These are phyloP conservation scores for Pestalotiopsis sp. DNA, from an alignment of 2,329 filamentous ascomycete species.

Conservation along the genomic window DNA sequence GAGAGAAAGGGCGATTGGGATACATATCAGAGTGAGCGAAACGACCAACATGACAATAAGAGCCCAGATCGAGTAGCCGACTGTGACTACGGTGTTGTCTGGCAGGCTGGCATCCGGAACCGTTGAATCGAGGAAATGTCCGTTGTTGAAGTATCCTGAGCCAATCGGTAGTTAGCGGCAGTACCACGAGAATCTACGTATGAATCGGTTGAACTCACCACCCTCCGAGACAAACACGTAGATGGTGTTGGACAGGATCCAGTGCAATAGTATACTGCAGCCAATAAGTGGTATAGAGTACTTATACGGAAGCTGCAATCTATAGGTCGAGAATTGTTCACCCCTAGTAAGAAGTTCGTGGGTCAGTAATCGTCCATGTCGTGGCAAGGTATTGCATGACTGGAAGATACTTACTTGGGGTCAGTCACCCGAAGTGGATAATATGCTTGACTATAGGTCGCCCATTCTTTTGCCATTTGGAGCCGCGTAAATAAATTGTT, in stretches of 20 bases:
- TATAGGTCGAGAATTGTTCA: conserved; percentile 39
- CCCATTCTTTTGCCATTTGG: conserved; percentile 45
- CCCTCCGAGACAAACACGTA: conserved; percentile 35
- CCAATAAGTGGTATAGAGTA: conserved; percentile 41
- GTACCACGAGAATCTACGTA: neutral
- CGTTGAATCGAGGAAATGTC: neutral
- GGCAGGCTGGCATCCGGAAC: conserved; percentile 18
- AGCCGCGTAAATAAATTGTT: conserved; percentile 47
- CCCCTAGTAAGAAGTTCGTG: neutral
- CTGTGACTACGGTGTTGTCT: conserved; percentile 14
- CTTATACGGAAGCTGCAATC: conserved; percentile 42
- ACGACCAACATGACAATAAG: conserved; percentile 16
- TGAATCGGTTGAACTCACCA: conserved; percentile 16
- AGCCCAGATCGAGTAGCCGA: conserved; percentile 18
- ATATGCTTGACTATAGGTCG: conserved; percentile 30
- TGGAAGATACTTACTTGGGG: conserved; percentile 20
- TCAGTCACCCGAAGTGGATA: conserved; percentile 38
- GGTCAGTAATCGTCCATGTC: too few relatives aligned
- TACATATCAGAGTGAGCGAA: conserved; percentile 14
- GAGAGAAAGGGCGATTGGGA: conserved; percentile 19
- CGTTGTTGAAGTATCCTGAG: neutral
- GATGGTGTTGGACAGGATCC: conserved; percentile 43
- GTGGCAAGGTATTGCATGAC: neutral
- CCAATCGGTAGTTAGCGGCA: neutral
- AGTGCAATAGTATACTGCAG: conserved; percentile 40